Conservation (phyloP, 78 protist genomes). For the Carpediemonas membranifera region DNA sequence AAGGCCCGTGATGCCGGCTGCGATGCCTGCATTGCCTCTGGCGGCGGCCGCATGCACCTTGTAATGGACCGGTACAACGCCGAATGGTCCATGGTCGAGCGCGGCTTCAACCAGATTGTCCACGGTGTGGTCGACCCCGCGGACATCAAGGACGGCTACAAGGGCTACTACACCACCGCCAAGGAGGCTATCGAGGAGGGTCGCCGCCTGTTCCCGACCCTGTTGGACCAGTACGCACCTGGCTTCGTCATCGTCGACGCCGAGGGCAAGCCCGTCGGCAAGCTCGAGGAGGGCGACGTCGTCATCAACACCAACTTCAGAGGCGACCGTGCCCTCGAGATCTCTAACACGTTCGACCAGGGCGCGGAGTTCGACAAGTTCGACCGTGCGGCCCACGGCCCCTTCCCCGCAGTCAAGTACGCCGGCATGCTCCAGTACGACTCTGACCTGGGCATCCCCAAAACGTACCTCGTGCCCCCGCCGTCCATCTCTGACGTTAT, state of each 20-base stretch:
- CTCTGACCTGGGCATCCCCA: slow-evolving; percentile 34
- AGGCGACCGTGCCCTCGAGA: slow-evolving; percentile 44
- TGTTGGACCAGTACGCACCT: slow-evolving; percentile 32
- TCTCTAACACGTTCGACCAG: slow-evolving; percentile 27
- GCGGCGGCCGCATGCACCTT: slow-evolving; percentile 50
- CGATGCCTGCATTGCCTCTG: slow-evolving; percentile 34
- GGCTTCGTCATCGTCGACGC: slow-evolving; percentile 30
- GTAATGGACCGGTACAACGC: slow-evolving; percentile 55
- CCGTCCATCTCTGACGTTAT: slow-evolving; percentile 8
- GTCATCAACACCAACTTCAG: slow-evolving; percentile 43
- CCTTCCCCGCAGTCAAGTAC: slow-evolving; percentile 28
- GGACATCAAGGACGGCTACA: slow-evolving; percentile 10
- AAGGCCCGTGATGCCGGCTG: neutral
- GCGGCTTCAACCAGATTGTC: slow-evolving; percentile 29
- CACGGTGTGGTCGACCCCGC: slow-evolving; percentile 6
- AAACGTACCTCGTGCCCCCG: slow-evolving; percentile 20
- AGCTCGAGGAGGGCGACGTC: slow-evolving; percentile 38
- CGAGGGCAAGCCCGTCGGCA: slow-evolving; percentile 27
- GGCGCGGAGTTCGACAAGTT: slow-evolving; percentile 20
- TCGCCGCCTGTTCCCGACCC: neutral
- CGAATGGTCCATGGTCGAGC: slow-evolving; percentile 45
- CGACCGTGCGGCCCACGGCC: slow-evolving; percentile 1
- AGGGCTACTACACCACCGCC: slow-evolving; percentile 8
- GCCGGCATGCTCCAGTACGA: slow-evolving; percentile 52
- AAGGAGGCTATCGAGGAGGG: slow-evolving; percentile 14